Evolutionary conservation across 768 basidiomycete genomes (phyloP).

Genomic region (Lactarius vividus): DNA sequence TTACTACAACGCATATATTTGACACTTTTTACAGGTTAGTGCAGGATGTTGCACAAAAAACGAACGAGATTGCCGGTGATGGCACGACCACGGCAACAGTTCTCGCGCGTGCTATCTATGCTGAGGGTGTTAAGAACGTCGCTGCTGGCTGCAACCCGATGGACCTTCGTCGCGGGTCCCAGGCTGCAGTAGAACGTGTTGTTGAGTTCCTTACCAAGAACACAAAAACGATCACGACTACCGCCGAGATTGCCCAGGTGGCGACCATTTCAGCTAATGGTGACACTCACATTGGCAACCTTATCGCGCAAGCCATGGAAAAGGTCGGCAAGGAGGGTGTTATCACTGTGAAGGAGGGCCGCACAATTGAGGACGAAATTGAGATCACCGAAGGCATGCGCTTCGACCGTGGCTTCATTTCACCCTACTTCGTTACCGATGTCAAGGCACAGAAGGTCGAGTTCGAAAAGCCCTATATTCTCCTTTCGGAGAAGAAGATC

Average conservation of each 20-base stretch:
- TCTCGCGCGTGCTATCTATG: slow-evolving; percentile 94
- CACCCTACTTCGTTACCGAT: slow-evolving; percentile 97
- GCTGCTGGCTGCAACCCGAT: slow-evolving; percentile 99
- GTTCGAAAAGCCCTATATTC: slow-evolving; percentile 94
- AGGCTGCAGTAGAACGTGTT: slow-evolving; percentile 91
- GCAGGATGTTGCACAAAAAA: slow-evolving; percentile 95
- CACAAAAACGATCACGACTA: slow-evolving; percentile 93
- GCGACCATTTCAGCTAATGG: slow-evolving; percentile 74
- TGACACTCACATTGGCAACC: slow-evolving; percentile 85
- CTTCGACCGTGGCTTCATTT: slow-evolving; percentile 98
- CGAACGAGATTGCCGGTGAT: slow-evolving; percentile 96
- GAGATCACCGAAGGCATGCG: slow-evolving; percentile 99
- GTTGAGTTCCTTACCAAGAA: slow-evolving; percentile 86
- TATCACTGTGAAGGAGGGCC: slow-evolving; percentile 99
- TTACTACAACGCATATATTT: not conserved
- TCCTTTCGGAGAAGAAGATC: slow-evolving; percentile 98
- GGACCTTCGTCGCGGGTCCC: slow-evolving; percentile 98
- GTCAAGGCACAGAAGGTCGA: slow-evolving; percentile 95
- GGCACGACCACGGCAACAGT: slow-evolving; percentile 98
- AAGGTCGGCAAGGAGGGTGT: slow-evolving; percentile 99
- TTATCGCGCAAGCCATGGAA: slow-evolving; percentile 99
- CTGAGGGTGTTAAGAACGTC: slow-evolving; percentile 98
- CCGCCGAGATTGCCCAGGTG: slow-evolving; percentile 96
- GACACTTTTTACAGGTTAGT: slow-evolving; percentile 58
- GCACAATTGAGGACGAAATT: slow-evolving; percentile 97